Percentiles rank a stretch among this genome's conserved stretches.
Evolutionary conservation across 306 rosid genomes (phyloP).

Genomic region (Trifolium dubium): DNA sequence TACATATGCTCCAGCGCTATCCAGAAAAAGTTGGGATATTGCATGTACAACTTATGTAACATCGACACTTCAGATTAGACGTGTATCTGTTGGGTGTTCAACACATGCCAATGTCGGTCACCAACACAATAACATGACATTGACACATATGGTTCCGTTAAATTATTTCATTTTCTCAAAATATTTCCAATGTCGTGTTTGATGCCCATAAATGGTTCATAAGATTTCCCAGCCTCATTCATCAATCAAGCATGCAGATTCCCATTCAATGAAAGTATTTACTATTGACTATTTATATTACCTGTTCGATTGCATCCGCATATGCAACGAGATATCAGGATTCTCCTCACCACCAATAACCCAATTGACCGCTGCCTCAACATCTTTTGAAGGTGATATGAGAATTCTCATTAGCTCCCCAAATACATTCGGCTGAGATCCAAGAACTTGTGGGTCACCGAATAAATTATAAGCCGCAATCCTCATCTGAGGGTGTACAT

Average conservation of each 20-base stretch:
- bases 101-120: background rate
- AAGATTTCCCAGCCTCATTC: background rate
- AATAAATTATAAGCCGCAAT: slow-evolving; percentile 74
- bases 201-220: background rate
- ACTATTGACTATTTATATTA: slow-evolving; percentile 35
- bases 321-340: slow-evolving; percentile 91
- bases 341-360: slow-evolving; percentile 69
- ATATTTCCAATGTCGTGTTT: background rate
- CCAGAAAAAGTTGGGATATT: background rate
- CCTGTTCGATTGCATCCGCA: slow-evolving; percentile 97
- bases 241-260: background rate
- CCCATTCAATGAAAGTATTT: slow-evolving; percentile 15
- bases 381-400: slow-evolving; percentile 78
- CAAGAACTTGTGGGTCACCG: slow-evolving; percentile 68
- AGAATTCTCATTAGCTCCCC: slow-evolving; percentile 96
- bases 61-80: background rate
- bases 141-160: background rate
- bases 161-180: background rate
- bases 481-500: slow-evolving; percentile 81
- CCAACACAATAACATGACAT: background rate
- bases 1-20: background rate
- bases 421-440: slow-evolving; percentile 81
- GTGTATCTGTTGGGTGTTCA: background rate
- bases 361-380: slow-evolving; percentile 84
- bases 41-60: background rate